Conservation (phyloP, 495 filamentous ascomycete genomes). For the Hypoxylon fragiforme region DNA sequence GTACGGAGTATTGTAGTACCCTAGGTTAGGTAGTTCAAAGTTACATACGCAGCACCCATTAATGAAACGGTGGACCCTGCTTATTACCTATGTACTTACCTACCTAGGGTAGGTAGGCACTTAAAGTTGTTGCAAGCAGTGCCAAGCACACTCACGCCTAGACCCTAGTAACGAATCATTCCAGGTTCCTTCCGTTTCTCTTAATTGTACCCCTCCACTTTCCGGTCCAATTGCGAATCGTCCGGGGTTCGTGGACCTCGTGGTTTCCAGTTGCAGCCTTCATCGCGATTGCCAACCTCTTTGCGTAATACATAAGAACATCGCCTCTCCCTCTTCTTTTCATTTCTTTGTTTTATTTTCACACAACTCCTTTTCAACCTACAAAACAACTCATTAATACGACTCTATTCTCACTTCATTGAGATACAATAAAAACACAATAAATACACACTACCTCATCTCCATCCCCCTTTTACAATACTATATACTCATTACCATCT, state of each 20-base stretch:
- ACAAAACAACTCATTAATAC: not conserved
- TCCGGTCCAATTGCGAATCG: conserved; percentile 33
- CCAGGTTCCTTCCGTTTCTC: conserved; percentile 6
- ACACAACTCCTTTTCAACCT: not conserved
- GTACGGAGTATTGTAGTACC: not conserved
- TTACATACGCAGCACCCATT: too few species aligned
- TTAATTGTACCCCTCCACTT: conserved; percentile 26
- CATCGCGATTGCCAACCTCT: conserved; percentile 13
- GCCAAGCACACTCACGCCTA: too few species aligned
- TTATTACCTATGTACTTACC: not conserved
- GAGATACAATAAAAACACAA: too few species aligned
- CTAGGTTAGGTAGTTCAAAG: too few species aligned
- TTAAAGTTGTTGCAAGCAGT: too few species aligned
- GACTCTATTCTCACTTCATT: not conserved
- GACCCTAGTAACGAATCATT: conserved; percentile 5
- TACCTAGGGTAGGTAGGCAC: too few species aligned
- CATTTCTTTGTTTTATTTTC: not conserved
- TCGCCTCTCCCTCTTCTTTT: conserved; percentile 4
- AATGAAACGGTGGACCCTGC: conserved; percentile 17
- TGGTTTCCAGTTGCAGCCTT: conserved; percentile 16
- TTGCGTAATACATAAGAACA: conserved; percentile 28
- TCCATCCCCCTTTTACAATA: too few species aligned
- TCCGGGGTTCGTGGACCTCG: conserved; percentile 27
- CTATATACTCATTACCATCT: too few species aligned
- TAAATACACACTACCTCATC: too few species aligned